Evolutionary conservation across 371 early-diverging fungal species (phyloP).

Genomic region (Mucor circinelloides): DNA sequence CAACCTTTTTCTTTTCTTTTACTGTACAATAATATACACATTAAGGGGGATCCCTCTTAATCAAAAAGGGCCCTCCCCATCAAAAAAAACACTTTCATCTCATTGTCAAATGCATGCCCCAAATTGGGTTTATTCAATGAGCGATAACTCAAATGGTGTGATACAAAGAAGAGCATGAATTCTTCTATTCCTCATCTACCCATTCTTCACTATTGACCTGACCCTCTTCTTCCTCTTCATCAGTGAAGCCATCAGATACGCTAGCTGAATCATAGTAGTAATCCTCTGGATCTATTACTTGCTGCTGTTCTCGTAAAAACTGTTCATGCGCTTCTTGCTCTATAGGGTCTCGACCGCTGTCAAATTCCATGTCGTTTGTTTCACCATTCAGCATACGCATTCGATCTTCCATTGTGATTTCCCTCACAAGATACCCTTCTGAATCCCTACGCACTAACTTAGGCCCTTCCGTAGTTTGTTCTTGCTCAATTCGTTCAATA

Average conservation of each 20-base stretch:
- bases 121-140: neutral
- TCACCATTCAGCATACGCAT: slow-evolving; percentile 22
- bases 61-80: neutral
- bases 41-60: neutral
- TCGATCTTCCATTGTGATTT: slow-evolving; percentile 43
- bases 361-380: neutral
- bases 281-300: slow-evolving; percentile 1
- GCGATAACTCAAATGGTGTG: neutral
- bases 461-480: neutral
- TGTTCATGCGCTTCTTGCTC: slow-evolving; percentile 1
- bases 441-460: slow-evolving; percentile 51
- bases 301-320: neutral
- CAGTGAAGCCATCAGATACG: neutral
- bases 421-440: slow-evolving; percentile 54
- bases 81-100: neutral
- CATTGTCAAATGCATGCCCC: neutral
- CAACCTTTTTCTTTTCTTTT: neutral
- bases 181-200: neutral
- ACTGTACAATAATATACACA: neutral
- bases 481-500: slow-evolving; percentile 1
- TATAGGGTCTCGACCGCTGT: neutral
- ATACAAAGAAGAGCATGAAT: neutral
- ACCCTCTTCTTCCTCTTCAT: neutral
- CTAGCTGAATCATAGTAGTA: slow-evolving; percentile 14
- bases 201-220: neutral